Conservation (phyloP, 2,329 filamentous ascomycete genomes). For the Phyllosticta citribraziliensis region DNA sequence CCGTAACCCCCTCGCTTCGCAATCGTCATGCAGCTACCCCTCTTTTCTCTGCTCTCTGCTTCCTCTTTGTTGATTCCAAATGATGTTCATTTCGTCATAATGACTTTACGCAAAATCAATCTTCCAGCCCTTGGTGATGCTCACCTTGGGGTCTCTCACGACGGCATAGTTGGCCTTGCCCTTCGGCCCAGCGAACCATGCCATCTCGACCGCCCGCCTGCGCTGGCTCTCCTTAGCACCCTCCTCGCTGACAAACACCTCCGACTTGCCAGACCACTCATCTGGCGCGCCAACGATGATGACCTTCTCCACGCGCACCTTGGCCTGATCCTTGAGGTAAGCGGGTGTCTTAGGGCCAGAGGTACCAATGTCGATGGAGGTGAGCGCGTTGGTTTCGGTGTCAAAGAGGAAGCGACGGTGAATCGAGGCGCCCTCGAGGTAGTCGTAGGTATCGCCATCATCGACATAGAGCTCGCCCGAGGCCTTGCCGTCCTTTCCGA, state of each 20-base stretch:
- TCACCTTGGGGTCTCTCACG: slow-evolving; percentile 52
- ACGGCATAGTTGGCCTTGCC: slow-evolving; percentile 54
- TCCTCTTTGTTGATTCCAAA: background rate
- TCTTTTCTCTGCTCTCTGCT: background rate
- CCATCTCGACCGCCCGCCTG: slow-evolving; percentile 43
- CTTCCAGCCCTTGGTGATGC: slow-evolving; percentile 55
- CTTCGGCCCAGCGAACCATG: slow-evolving; percentile 46
- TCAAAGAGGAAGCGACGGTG: slow-evolving; percentile 68
- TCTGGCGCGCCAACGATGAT: slow-evolving; percentile 71
- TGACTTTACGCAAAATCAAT: slow-evolving; percentile 38
- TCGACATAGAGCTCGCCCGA: slow-evolving; percentile 81
- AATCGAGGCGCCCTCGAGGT: slow-evolving; percentile 76
- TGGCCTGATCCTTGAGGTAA: slow-evolving; percentile 70
- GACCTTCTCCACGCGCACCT: slow-evolving; percentile 73
- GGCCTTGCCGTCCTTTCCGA: slow-evolving; percentile 60
- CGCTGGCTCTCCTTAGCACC: slow-evolving; percentile 34
- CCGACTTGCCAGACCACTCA: slow-evolving; percentile 56
- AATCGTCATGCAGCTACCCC: background rate
- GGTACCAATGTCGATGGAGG: slow-evolving; percentile 54
- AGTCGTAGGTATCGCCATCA: slow-evolving; percentile 88
- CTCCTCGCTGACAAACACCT: slow-evolving; percentile 56
- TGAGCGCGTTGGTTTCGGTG: slow-evolving; percentile 46
- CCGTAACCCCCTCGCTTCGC: too few species aligned
- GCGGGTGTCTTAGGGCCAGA: slow-evolving; percentile 50
- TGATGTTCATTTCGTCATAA: background rate